Conservation (phyloP, 441 rosid genomes). For the Pelargonium myrrhifolium region DNA sequence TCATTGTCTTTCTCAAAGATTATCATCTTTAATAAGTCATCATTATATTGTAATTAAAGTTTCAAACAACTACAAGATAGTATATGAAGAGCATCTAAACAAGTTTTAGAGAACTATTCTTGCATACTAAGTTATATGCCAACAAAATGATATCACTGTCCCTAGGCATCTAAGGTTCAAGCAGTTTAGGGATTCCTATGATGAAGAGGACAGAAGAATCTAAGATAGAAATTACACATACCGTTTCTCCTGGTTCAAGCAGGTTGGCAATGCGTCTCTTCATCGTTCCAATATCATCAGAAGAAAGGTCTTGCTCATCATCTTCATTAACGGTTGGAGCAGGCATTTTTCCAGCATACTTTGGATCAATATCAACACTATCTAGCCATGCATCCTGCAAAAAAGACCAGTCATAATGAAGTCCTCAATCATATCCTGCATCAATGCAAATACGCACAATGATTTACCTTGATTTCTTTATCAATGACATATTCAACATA, state of each 20-base stretch:
- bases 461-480: slow-evolving; percentile 64
- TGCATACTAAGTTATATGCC: neutral
- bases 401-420: neutral
- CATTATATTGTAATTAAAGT: too few species aligned
- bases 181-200: neutral
- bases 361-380: slow-evolving; percentile 51
- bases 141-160: neutral
- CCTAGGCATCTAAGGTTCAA: neutral
- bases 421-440: neutral
- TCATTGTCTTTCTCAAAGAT: too few species aligned
- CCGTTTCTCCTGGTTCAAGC: slow-evolving; percentile 93
- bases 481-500: slow-evolving; percentile 77
- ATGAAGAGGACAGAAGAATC: neutral
- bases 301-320: slow-evolving; percentile 46
- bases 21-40: too few species aligned
- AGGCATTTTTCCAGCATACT: slow-evolving; percentile 38
- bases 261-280: slow-evolving; percentile 75
- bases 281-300: slow-evolving; percentile 55
- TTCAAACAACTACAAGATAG: too few species aligned
- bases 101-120: neutral
- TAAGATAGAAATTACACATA: slow-evolving; percentile 21
- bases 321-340: slow-evolving; percentile 21
- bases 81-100: too few species aligned
- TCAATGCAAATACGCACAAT: neutral
- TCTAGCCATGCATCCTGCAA: slow-evolving; percentile 99